Percentiles rank a stretch among this genome's conserved stretches.
Conservation (phyloP, 805 yeast species). For the Nakazawaea populi region DNA sequence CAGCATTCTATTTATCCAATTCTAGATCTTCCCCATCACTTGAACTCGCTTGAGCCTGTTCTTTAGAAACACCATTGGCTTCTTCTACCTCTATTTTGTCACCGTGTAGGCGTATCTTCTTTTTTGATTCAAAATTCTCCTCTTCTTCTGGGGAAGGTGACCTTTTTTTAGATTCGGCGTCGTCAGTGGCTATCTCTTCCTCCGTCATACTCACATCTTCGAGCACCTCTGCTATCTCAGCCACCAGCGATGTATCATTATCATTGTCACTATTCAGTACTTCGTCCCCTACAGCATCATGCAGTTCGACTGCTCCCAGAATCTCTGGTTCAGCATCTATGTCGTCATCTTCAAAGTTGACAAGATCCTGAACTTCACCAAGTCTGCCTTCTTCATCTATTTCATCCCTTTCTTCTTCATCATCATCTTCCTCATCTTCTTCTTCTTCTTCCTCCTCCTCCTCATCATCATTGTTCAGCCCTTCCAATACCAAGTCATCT, state of each 20-base stretch:
- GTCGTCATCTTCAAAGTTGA: neutral
- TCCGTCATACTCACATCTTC: neutral
- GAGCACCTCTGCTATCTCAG: neutral
- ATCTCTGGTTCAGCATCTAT: neutral
- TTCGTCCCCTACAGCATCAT: neutral
- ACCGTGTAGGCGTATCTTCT: neutral
- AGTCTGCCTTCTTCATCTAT: constrained; percentile 15
- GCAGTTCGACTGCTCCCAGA: neutral
- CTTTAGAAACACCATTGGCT: neutral
- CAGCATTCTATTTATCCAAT: too few relatives aligned
- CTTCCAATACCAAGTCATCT: constrained; percentile 7
- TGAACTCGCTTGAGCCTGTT: neutral
- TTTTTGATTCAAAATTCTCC: neutral
- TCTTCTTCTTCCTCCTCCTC: constrained; percentile 5
- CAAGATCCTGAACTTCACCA: constrained; percentile 10
- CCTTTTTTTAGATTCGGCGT: neutral
- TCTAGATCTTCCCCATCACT: neutral
- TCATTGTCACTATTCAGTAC: neutral
- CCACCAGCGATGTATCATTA: neutral
- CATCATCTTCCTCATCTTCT: constrained; percentile 19
- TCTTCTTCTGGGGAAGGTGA: neutral
- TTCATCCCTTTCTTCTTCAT: constrained; percentile 14
- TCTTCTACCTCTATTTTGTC: neutral
- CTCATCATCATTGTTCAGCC: constrained; percentile 3
- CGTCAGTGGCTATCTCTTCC: constrained; percentile 14